A percentile compares a stretch with the other conserved stretches of the same genome.
Evolutionary conservation across 306 rosid species (phyloP).

Genomic region (Cucurbita ficifolia): DNA sequence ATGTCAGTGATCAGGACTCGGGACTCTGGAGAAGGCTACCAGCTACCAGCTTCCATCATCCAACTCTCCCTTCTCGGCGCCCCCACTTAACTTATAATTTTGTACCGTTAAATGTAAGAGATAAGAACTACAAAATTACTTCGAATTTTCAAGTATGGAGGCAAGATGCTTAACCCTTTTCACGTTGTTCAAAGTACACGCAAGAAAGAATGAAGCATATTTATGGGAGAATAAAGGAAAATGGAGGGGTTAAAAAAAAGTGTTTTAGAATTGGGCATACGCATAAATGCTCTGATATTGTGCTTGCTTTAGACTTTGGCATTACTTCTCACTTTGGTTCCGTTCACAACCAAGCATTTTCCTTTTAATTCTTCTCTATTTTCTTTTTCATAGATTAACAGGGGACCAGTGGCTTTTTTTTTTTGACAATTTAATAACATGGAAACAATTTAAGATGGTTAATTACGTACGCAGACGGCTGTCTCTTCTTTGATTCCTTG

Average conservation of each 20-base stretch:
- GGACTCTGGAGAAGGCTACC: no score
- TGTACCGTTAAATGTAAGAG: no score
- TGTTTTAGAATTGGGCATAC: not conserved
- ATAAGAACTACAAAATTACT: no score
- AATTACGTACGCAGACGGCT: not conserved
- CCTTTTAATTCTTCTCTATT: not conserved
- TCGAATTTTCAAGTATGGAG: no score
- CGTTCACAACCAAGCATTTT: not conserved
- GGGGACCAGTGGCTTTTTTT: not conserved
- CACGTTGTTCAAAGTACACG: not conserved
- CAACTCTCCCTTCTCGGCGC: no score
- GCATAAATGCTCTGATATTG: not conserved
- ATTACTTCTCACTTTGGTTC: constrained; percentile 1
- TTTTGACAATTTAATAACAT: not conserved
- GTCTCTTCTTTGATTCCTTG: not conserved
- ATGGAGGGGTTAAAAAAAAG: not conserved
- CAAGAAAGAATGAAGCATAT: not conserved
- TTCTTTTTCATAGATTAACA: not conserved
- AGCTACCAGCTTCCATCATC: no score
- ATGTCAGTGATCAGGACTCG: not conserved
- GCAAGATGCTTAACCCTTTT: no score
- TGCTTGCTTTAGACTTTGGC: constrained; percentile 5
- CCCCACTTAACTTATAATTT: no score
- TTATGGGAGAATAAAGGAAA: not conserved
- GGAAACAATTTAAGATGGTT: not conserved